Evolutionary conservation across 2,329 filamentous ascomycete species (phyloP), one percentile per base, ranked within the genome.

Genomic region (Trichoderma koningii): DNA sequence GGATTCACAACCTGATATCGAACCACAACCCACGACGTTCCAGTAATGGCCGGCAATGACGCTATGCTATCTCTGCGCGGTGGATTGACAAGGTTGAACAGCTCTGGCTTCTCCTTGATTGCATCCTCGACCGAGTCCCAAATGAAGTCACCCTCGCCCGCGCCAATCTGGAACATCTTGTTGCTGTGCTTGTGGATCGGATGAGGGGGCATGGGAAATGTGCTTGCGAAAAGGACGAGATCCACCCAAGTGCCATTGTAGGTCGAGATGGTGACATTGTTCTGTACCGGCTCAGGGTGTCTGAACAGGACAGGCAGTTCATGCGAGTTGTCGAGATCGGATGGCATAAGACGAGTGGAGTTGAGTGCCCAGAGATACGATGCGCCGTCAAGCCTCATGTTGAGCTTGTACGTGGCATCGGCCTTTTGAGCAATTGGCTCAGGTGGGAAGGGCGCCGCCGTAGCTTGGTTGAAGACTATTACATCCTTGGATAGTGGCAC

Each of bases 151-250:
- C 84, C 84, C 0, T 68, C 69, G 2, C 85, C 86, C 0, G 74
- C 65, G 1, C 86, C 87, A 41, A 89, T 79, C 21, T 82, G 74
- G 69, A 80, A 88, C 75, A 83, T 85, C 71, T 86, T 87, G 69
- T 82, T 85, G 53, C 82, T 82, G 74, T 89, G 87, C 76, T 88
- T 88, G 79, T 89, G 87, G 57, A 89, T 83, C 0, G 85, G 83
- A 66, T 89, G 87, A 10, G 75, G 70, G 0, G 77, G 84, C 69
- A 85, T 82, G 7, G 82, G 75, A 3, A 75, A 73, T 2, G 71
- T 71, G n/a, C 73, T 71, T 2, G 81, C 75, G 34, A 79, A 73
- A 66, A 86, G 77, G 67, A 87, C 76, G n/a, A 86, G 70, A 69
- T 87, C 85, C 9, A 87, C 76, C 84, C 84, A 87, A 2, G 80